Conservation (phyloP, 345 rosid genomes). For the Eucalyptus regnans region DNA sequence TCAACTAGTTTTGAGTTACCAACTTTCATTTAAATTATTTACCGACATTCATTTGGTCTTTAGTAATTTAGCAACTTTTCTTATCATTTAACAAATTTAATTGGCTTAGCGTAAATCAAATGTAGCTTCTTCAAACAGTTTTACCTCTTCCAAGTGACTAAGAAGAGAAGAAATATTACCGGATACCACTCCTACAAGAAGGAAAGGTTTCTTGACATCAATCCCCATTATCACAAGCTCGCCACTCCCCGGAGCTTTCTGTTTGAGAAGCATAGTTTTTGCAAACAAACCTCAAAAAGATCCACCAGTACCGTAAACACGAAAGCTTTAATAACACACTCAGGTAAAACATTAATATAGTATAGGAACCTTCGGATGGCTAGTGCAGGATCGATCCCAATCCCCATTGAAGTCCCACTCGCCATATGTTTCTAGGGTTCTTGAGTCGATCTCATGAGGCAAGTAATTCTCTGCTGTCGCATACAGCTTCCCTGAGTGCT, state of each 20-base stretch:
- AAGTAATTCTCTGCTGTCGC: background rate
- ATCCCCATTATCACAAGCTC: conserved; percentile 28
- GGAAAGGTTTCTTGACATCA: conserved; percentile 17
- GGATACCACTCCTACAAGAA: conserved; percentile 23
- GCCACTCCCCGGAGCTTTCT: conserved; percentile 30
- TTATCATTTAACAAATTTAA: no score
- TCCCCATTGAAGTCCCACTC: conserved; percentile 22
- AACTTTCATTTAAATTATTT: no score
- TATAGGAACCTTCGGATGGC: conserved; percentile 27
- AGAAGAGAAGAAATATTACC: conserved; percentile 3
- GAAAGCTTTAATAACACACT: background rate
- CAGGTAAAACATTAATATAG: background rate
- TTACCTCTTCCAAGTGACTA: background rate
- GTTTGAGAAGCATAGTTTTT: background rate
- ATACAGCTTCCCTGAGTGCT: background rate
- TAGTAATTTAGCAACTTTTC: no score
- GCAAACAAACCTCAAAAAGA: background rate
- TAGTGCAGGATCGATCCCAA: conserved; percentile 26
- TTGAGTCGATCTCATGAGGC: conserved; percentile 8
- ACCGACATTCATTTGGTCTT: fast-evolving
- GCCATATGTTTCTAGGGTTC: background rate
- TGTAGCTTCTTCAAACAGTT: background rate
- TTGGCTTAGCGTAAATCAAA: background rate
- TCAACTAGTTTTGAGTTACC: no score
- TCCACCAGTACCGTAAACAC: background rate